These are phyloP conservation scores for Suillus subaureus DNA, from an alignment of 768 basidiomycete genomes.

Conservation along the genomic window DNA sequence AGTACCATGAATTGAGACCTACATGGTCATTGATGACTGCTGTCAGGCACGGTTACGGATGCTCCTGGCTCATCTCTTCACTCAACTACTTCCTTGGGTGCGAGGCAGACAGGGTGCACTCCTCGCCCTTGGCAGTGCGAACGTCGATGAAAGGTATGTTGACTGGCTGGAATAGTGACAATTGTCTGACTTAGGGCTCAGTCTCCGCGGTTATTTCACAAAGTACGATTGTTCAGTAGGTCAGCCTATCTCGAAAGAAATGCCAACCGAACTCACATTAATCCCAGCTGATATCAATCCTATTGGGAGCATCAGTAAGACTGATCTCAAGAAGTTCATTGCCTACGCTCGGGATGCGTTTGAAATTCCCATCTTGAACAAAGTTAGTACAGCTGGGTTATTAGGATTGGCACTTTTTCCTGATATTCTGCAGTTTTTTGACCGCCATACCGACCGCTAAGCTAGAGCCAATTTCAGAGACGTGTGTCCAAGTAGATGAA, in stretches of 20 bases:
- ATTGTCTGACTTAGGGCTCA: slow-evolving; percentile 30
- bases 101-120: slow-evolving; percentile 83
- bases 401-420: slow-evolving; percentile 3
- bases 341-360: slow-evolving; percentile 78
- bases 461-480: slow-evolving; percentile 91
- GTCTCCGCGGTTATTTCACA: slow-evolving; percentile 93
- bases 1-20: slow-evolving; percentile 1
- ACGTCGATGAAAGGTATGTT: slow-evolving; percentile 91
- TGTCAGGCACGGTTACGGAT: slow-evolving; percentile 85
- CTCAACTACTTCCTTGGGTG: slow-evolving; percentile 92
- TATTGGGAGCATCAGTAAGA: slow-evolving; percentile 97
- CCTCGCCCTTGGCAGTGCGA: slow-evolving; percentile 95
- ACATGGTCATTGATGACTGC: slow-evolving; percentile 8
- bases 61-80: slow-evolving; percentile 94
- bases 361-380: slow-evolving; percentile 79
- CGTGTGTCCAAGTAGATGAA: slow-evolving; percentile 95
- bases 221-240: slow-evolving; percentile 97
- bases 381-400: slow-evolving; percentile 50
- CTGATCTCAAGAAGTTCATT: slow-evolving; percentile 95
- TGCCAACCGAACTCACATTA: slow-evolving; percentile 14
- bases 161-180: not conserved
- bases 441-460: slow-evolving; percentile 94
- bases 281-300: slow-evolving; percentile 91
- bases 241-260: slow-evolving; percentile 28
- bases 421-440: slow-evolving; percentile 65